Percentiles rank a stretch among this genome's conserved stretches.
Conservation (phyloP, 495 filamentous ascomycete genomes). For the Wilcoxina mikolae region DNA sequence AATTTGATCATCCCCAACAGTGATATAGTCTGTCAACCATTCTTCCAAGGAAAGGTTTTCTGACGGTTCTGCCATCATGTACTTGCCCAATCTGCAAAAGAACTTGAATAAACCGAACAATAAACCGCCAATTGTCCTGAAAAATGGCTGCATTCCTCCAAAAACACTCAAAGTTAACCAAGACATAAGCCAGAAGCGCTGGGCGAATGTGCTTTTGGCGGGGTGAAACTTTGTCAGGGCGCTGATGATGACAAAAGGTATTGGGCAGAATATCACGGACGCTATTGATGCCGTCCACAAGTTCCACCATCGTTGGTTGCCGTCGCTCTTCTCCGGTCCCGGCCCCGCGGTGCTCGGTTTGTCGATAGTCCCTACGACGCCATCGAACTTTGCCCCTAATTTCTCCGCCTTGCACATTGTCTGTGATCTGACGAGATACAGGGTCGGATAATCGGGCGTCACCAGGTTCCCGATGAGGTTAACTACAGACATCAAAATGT, state of each 20-base stretch:
- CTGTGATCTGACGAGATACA: slow-evolving; percentile 32
- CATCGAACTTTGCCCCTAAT: neutral
- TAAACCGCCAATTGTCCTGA: neutral
- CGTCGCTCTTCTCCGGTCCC: neutral
- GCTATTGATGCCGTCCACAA: neutral
- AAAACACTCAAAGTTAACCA: neutral
- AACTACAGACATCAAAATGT: slow-evolving; percentile 52
- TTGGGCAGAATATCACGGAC: neutral
- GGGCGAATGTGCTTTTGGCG: neutral
- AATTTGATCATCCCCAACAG: no score
- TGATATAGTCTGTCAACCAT: no score
- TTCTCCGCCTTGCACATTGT: slow-evolving; percentile 34
- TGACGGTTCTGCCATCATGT: no score
- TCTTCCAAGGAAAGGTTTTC: no score
- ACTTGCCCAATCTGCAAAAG: no score
- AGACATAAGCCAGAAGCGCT: slow-evolving; percentile 1
- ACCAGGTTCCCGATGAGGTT: slow-evolving; percentile 39
- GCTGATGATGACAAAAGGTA: slow-evolving; percentile 1
- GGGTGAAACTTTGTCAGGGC: neutral
- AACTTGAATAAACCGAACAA: neutral
- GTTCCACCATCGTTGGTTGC: no score
- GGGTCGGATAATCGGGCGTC: slow-evolving; percentile 30
- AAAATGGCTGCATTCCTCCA: neutral
- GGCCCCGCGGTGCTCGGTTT: neutral
- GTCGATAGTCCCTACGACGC: neutral